Base-by-base conservation (phyloP, 2,329 filamentous ascomycete species). In the Xylaria sp. region DNA sequence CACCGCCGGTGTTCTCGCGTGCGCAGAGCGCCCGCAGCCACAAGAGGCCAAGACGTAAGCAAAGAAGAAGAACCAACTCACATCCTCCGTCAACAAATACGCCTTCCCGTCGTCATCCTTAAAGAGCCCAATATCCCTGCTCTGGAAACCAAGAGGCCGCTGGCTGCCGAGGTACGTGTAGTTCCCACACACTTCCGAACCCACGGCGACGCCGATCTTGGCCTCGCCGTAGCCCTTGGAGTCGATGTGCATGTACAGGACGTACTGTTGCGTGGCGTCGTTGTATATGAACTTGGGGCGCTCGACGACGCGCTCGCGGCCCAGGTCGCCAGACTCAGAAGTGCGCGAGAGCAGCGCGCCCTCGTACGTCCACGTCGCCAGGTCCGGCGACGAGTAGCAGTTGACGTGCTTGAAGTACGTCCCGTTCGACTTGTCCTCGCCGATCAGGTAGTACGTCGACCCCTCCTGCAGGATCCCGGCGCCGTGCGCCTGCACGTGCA, bases 201-300 rank as follows among this genome's bases (percentile, higher is more conserved):
- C 78, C 0, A 79, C 85, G 0, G 86, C 87, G 6, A 89, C 83
- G 0, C 85, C 87, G 1, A 85, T 83, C 50, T 81, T 83, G 0
- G 86, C 87, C 34, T 88, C 85, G 1, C 75, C 77, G 60, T 89
- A 89, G 64, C 77, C 77, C 24, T 74, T 74, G 50, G 73, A 78
- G 64, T 90, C 86, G 44, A 88, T 87, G 64, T 89, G 86, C 75
- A 89, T 77, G 75, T 83, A 89, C 68, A 89, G 71, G 17, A 89
- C 85, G 68, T 86, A 90, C 58, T 85, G 82, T 5, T 69, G 63
- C 0, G 85, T 88, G 17, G 73, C 71, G 16, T 84, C 80, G 59
- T 89, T 89, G 72, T 83, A 88, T 4, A 89, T 79, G 3, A 89
- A 79, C 70, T 89, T 89, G 2, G 87, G 87, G 18, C 87, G 73